Evolutionary conservation across 352 stramenopile genomes (phyloP), one percentile per base, ranked within the genome.

Genomic region (Phytophthora pini): DNA sequence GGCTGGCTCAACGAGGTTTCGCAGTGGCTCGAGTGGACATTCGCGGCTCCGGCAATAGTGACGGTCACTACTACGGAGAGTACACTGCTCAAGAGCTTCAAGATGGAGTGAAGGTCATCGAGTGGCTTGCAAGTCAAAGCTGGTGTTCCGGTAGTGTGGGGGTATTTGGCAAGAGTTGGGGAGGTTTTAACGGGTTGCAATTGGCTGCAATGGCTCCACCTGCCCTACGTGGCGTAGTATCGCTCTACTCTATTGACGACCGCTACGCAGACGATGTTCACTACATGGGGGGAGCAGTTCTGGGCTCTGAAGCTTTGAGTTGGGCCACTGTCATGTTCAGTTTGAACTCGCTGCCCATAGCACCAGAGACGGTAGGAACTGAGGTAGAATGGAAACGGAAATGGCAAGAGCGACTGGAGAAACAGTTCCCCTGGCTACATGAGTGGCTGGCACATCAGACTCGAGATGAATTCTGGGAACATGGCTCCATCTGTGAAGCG

Each of bases 171-270:
- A 85, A 85, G 51, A 85, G 77, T 44, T 85, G 77, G 77, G 77
- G 77, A 32, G 77, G 77, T 13, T 83, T 85, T 52, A 85, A 85
- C 29, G 77, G 77, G 0, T 55, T 85, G 27, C 77, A 85, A 60
- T 57, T 85, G 59, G 77, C 74, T 1, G 68, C 68, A n/a, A 70
- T 80, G 57, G 53, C 52, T 1, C 74, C 74, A 1, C 65, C 74
- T 6, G 74, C 74, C 45, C 74, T 83, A 49, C 69, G 68, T 12
- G 74, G 76, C 0, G 71, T 85, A 38, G 65, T 82, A 8, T 85
- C 76, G 45, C 72, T 85, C 38, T 83, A 85, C 63, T 85, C 74
- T 17, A 85, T 81, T 46, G 77, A 85, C 58, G 77, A 85, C 64
- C 74, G 77, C 7, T 83, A 82, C 48, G 72, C 77, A 1, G 74